A percentile compares a stretch with the other conserved stretches of the same genome.
These are phyloP conservation scores for Torulaspora globosa DNA, from an alignment of 1,139 yeast species.

Conservation along the genomic window DNA sequence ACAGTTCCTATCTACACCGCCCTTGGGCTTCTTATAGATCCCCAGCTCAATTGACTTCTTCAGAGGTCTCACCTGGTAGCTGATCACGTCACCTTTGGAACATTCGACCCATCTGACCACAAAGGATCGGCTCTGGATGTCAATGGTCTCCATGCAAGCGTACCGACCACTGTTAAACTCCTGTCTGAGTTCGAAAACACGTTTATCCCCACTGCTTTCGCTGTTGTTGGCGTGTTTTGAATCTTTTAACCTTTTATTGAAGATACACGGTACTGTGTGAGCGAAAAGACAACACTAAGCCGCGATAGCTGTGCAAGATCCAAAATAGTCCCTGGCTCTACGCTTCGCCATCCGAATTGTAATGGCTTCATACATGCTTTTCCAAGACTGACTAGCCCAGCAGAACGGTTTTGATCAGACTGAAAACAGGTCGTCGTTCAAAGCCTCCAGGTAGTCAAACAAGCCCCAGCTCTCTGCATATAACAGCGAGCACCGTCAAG, in stretches of 20 bases:
- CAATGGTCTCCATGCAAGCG: conserved; percentile 69
- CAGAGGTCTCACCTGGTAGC: conserved; percentile 80
- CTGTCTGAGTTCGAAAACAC: neutral
- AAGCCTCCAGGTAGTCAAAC: neutral
- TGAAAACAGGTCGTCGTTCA: neutral
- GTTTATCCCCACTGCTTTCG: neutral
- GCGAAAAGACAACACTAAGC: neutral
- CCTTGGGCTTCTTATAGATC: conserved; percentile 37
- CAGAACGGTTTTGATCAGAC: too few relatives aligned
- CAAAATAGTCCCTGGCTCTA: neutral
- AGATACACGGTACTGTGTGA: conserved; percentile 1
- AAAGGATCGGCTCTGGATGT: conserved; percentile 83
- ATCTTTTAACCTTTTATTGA: conserved; percentile 2
- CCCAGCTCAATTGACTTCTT: conserved; percentile 65
- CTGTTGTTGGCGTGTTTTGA: conserved; percentile 1
- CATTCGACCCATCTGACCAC: conserved; percentile 87
- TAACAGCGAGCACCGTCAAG: neutral
- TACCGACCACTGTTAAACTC: neutral
- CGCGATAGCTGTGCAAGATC: neutral
- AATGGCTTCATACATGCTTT: neutral
- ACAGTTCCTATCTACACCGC: conserved; percentile 19
- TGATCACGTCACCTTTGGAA: conserved; percentile 59
- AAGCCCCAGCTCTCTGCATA: neutral
- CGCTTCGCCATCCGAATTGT: neutral
- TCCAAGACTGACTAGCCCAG: neutral